Evolutionary conservation across 495 filamentous ascomycete genomes (phyloP).

Genomic region (Penicillium pulvis): DNA sequence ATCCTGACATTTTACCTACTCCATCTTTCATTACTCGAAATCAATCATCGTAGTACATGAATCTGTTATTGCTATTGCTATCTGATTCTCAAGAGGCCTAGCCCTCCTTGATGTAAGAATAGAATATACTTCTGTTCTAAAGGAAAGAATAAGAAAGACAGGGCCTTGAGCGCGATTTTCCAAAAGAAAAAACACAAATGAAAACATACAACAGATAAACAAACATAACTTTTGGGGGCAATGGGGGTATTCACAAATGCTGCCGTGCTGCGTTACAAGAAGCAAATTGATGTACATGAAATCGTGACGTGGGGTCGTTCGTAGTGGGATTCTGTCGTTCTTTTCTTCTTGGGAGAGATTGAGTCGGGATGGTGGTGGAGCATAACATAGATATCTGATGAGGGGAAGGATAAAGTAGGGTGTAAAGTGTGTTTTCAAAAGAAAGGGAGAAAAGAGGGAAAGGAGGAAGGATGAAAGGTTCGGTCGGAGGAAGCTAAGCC

Average conservation of each 20-base stretch:
- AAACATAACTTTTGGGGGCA: constrained; percentile 33
- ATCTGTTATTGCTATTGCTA: background rate
- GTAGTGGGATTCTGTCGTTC: background rate
- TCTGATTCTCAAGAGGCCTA: background rate
- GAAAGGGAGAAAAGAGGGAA: background rate
- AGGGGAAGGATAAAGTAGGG: background rate
- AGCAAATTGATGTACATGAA: constrained; percentile 38
- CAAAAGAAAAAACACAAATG: constrained; percentile 17
- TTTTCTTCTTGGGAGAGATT: background rate
- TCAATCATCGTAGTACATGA: background rate
- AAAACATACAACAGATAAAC: constrained; percentile 7
- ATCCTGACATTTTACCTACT: background rate
- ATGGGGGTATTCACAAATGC: constrained; percentile 42
- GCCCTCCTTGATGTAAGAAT: background rate
- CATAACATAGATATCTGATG: background rate
- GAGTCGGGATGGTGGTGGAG: background rate
- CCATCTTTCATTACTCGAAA: background rate
- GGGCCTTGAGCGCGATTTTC: background rate
- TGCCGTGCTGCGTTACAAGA: constrained; percentile 25
- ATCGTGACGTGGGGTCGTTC: constrained; percentile 19
- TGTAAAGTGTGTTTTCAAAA: background rate
- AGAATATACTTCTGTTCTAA: background rate
- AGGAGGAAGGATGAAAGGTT: background rate
- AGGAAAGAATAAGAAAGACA: background rate
- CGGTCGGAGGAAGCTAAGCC: too few relatives aligned